Base-by-base conservation (phyloP, 169 alveolate species). In the Toxoplasma gondii region DNA sequence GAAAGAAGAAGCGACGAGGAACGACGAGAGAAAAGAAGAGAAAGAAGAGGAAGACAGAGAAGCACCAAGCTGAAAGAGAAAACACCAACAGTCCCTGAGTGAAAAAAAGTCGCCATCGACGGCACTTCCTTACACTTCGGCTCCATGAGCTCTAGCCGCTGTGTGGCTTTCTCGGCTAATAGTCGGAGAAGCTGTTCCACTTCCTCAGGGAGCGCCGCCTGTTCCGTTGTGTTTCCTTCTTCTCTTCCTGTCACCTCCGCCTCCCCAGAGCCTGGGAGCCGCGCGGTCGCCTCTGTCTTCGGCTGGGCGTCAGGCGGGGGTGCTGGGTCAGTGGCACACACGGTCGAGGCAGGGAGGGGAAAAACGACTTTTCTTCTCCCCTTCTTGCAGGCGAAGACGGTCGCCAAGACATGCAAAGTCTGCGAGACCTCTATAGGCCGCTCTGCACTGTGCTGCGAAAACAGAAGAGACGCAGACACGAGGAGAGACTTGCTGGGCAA, bases 371-470 rank as follows among this genome's bases (percentile, higher is more conserved):
- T n/a, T n/a, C 86, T 19, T 10, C 10, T 38, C 29, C 86, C 86
- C 29, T 38, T n/a, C 86, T 78, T 78, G 36, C 17, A 27, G 10
- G 39, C n/a, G 44, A 78, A 78, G n/a, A n/a, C 86, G 49, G 22
- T 38, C 17, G 90, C 90, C 31, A 82, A 49, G 38, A 82, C 44
- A 31, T 43, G n/a, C 41, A 82, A 67, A 16, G 67, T 43, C 64
- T 82, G 90, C 53, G 90, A 82, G 54, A 82, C 90, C 64, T 82
- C 90, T 2, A 82, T 82, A 12, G 90, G 90, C 34, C 90, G 90
- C 39, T 82, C 90, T 36, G 67, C 90, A 17, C 34, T 29, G 31
- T 82, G 64, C 90, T 24, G 90, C 90, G 19, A n/a, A 78, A 31
- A 2, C 4, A 78, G 86, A n/a, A 31, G 45, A 78, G 45, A 38